Percentiles rank a stretch among this genome's conserved stretches.
Conservation (phyloP, 1,284 basidiomycete species). For the Pterulicium gracile region DNA sequence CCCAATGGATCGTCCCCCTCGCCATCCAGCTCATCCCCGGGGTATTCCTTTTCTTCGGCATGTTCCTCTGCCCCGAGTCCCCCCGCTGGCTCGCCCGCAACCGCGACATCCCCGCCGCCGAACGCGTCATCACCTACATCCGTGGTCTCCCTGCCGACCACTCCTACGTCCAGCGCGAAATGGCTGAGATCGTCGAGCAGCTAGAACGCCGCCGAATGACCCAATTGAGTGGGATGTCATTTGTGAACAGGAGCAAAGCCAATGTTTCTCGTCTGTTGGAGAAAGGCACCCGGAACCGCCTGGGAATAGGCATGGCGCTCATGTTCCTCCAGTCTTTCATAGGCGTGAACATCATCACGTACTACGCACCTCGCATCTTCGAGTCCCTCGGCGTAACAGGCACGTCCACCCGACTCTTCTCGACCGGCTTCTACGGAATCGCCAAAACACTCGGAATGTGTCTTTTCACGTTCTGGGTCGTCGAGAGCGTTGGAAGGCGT, state of each 20-base stretch:
- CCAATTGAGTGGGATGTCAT: background rate
- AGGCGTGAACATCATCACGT: slow-evolving; percentile 54
- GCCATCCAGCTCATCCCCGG: background rate
- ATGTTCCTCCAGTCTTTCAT: background rate
- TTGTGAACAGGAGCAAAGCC: background rate
- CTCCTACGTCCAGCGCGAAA: too few relatives aligned
- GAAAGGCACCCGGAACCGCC: background rate
- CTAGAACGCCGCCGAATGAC: too few relatives aligned
- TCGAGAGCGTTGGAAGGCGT: too few relatives aligned
- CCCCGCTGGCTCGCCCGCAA: background rate
- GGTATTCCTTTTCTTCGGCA: background rate
- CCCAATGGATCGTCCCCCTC: background rate
- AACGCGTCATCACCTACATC: too few relatives aligned
- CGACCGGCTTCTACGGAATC: slow-evolving; percentile 77
- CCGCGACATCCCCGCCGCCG: too few relatives aligned
- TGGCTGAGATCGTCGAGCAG: too few relatives aligned
- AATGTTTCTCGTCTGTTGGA: background rate
- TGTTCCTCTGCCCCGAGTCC: background rate
- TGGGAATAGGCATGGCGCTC: background rate
- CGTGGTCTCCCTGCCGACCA: too few relatives aligned
- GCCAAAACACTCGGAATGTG: too few relatives aligned
- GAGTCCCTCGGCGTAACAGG: slow-evolving; percentile 42
- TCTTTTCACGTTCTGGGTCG: too few relatives aligned
- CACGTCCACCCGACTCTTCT: slow-evolving; percentile 52
- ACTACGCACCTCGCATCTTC: slow-evolving; percentile 64